Evolutionary conservation across 768 basidiomycete species (phyloP).

Genomic region (Pleurotus tuber-regium): DNA sequence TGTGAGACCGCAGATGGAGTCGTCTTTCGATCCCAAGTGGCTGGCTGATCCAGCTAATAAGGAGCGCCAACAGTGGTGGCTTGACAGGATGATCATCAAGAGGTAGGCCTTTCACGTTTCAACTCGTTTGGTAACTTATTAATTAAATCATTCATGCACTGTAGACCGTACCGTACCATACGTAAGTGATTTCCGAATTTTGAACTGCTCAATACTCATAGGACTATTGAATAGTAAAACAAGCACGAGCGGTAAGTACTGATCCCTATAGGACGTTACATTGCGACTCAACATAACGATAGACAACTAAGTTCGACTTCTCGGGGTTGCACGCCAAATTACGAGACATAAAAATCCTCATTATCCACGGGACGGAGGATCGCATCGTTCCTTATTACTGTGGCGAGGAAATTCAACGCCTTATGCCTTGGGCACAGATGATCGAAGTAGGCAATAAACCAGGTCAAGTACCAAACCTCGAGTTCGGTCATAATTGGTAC

Average conservation of each 20-base stretch:
- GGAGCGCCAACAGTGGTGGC: slow-evolving; percentile 16
- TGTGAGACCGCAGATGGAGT: slow-evolving; percentile 25
- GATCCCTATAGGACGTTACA: background rate
- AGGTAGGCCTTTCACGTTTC: slow-evolving; percentile 16
- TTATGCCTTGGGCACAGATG: slow-evolving; percentile 34
- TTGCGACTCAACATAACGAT: background rate
- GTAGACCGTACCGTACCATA: slow-evolving; percentile 28
- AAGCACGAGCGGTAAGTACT: slow-evolving; percentile 28
- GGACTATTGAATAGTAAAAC: slow-evolving; percentile 24
- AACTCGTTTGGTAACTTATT: background rate
- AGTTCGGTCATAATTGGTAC: slow-evolving; percentile 44
- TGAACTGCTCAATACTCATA: slow-evolving; percentile 1
- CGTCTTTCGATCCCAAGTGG: slow-evolving; percentile 6
- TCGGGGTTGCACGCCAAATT: slow-evolving; percentile 29
- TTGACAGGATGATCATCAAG: slow-evolving; percentile 14
- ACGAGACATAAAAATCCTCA: slow-evolving; percentile 27
- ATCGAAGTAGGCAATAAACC: slow-evolving; percentile 28
- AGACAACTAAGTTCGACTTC: slow-evolving; percentile 29
- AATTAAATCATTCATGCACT: background rate
- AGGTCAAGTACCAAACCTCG: slow-evolving; percentile 33
- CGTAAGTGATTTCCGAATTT: slow-evolving; percentile 17
- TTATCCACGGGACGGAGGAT: slow-evolving; percentile 42
- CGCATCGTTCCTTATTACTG: slow-evolving; percentile 34
- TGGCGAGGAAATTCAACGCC: slow-evolving; percentile 30
- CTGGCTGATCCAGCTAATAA: slow-evolving; percentile 1